Evolutionary conservation across 192 early-diverging fungal species (phyloP), one percentile per base, ranked within the genome.

Genomic region (Linnemannia exigua): DNA sequence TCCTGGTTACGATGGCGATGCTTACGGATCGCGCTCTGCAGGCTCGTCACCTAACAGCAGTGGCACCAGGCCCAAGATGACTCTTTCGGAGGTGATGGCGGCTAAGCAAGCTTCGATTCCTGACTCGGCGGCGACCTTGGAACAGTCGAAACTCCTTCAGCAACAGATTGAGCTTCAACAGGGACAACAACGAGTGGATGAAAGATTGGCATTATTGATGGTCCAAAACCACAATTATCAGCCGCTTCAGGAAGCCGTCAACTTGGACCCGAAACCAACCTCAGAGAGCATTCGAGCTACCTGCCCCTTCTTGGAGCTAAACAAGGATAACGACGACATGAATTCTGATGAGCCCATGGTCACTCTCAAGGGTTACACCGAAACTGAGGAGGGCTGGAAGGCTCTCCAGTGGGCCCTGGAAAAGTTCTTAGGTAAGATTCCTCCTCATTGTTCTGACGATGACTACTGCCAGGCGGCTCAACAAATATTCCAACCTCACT

Each of bases 301-400:
- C 14, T 86, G 84, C 36, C 84, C 84, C 5, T 86, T 86, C 41
- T 50, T 86, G n/a, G 80, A 82, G 37, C 35, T 76, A 47, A 46
- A 22, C 52, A 25, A 51, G 22, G 36, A 41, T 12, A 31, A 17
- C 46, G 70, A 72, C 3, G 46, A 66, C 16, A 51, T 44, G 1
- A 74, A 73, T 36, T 69, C 20, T 0, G 8, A n/a, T 15, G 74
- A 36, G 58, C n/a, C 48, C 2, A 68, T 50, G 50, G 66, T 86
- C 11, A 70, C 70, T 9, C 47, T 86, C 28, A 86, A 75, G 51
- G 84, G 84, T 15, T 86, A 86, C 35, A 80, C 84, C 14, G 84
- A 86, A 66, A 80, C 84, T 1, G 84, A 86, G 20, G 84, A 86
- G 31, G 84, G 68, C 25, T 86, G 84, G 84, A 79, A 50, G 50